Evolutionary conservation across 2,329 filamentous ascomycete species (phyloP), one percentile per base, ranked within the genome.

Genomic region (Aschersonia sp.): DNA sequence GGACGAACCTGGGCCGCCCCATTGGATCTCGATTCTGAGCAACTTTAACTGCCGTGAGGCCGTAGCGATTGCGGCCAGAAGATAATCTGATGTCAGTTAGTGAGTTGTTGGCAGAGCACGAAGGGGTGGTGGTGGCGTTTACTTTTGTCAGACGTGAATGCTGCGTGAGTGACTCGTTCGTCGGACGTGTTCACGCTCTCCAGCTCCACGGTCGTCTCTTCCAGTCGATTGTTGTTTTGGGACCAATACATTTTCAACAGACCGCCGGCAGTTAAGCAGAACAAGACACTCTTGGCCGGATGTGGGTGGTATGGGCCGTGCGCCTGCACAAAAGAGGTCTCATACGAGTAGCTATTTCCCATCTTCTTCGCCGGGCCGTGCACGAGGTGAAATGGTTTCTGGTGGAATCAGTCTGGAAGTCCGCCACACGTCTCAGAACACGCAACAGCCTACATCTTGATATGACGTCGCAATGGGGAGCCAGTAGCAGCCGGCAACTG

Each of bases 401-500:
- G 48, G 5, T 30, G 39, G 10, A 11, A 48, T 55, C 45, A 51
- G 31, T 6, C 32, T 11, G 30, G 40, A 9, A 29, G 30, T 30
- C 8, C 9, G 7, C n/a, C 30, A 14, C 32, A 11, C 35, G 29
- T 40, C 9, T 32, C 12, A 9, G 22, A 12, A 37, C 12, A 37
- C 35, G 14, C 30, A 32, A 6, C 29, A 47, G 32, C 30, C 4
- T 31, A 64, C 62, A 58, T 70, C 64, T 54, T 66, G 63, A 55
- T 60, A 60, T n/a, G 59, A 58, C 4, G 74, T 70, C 31, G 74
- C 67, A 30, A 81, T 70, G n/a, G 73, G 69, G 47, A 97, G 70
- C 92, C 92, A 98, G 64, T 87, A 84, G 60, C 87, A 76, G 4
- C 90, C 92, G 6, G 94, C 86, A 5, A 94, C 71, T 45, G 81